Conservation (phyloP, 495 filamentous ascomycete species). For the Neurospora hispaniola region DNA sequence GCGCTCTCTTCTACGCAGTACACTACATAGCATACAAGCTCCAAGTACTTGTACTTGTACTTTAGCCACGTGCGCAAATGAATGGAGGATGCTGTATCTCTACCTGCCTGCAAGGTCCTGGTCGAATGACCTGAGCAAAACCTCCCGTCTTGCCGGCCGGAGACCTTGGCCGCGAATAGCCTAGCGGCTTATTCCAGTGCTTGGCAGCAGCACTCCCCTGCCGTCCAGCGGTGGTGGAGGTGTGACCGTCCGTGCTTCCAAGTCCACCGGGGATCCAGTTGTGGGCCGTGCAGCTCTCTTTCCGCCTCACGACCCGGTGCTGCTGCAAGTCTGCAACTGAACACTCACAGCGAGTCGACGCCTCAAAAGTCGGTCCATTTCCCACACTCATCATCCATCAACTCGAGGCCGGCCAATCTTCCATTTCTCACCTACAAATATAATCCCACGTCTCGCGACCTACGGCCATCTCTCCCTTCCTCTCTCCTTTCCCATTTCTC, state of each 20-base stretch:
- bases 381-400: background rate
- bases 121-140: background rate
- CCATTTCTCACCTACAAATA: background rate
- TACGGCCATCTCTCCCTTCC: background rate
- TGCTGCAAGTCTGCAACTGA: background rate
- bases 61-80: background rate
- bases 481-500: background rate
- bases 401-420: background rate
- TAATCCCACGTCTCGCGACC: background rate
- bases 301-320: background rate
- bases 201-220: background rate
- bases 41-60: background rate
- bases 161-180: background rate
- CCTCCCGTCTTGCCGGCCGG: background rate
- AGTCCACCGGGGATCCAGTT: background rate
- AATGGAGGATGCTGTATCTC: background rate
- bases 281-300: background rate
- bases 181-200: background rate
- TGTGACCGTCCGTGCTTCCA: background rate
- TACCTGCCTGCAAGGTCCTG: no score
- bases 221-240: background rate
- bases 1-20: background rate
- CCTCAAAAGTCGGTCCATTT: background rate
- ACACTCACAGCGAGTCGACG: background rate
- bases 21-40: background rate